These are phyloP conservation scores for Hyaloscypha finlandica DNA, from an alignment of 495 filamentous ascomycete genomes.

Conservation along the genomic window DNA sequence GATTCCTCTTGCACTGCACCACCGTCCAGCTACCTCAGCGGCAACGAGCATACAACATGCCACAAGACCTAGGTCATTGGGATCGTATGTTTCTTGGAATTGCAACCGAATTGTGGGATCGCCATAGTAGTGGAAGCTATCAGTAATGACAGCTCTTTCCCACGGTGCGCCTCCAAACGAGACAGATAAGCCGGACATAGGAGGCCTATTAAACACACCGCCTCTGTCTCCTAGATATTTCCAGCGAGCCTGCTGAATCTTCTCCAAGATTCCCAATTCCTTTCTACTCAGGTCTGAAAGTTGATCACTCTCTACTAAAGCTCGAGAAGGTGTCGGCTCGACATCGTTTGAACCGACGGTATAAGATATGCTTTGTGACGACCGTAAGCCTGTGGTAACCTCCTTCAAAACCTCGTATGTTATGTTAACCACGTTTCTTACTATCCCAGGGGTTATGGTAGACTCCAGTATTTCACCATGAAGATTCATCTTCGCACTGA, in stretches of 20 bases:
- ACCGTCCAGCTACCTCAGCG: conserved; percentile 69
- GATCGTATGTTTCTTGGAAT: neutral
- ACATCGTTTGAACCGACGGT: neutral
- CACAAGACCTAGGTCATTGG: conserved; percentile 35
- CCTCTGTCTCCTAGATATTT: conserved; percentile 16
- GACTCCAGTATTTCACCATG: conserved; percentile 67
- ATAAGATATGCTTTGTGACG: conserved; percentile 6
- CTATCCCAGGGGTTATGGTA: conserved; percentile 68
- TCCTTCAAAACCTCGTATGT: conserved; percentile 52
- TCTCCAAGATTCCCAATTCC: conserved; percentile 22
- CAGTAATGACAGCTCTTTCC: neutral
- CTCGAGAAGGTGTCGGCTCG: neutral
- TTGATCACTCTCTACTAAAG: conserved; percentile 9
- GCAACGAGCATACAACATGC: conserved; percentile 76
- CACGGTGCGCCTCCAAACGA: conserved; percentile 11
- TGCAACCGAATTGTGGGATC: conserved; percentile 27
- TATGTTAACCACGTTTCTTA: conserved; percentile 72
- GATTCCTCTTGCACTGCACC: conserved; percentile 73
- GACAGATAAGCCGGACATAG: neutral
- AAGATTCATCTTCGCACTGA: conserved; percentile 70
- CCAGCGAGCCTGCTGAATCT: conserved; percentile 20
- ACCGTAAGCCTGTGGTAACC: neutral
- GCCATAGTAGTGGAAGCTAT: conserved; percentile 1
- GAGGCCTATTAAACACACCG: neutral
- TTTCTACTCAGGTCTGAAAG: conserved; percentile 17